Conservation (phyloP, 495 filamentous ascomycete genomes). For the Extremus antarcticus region DNA sequence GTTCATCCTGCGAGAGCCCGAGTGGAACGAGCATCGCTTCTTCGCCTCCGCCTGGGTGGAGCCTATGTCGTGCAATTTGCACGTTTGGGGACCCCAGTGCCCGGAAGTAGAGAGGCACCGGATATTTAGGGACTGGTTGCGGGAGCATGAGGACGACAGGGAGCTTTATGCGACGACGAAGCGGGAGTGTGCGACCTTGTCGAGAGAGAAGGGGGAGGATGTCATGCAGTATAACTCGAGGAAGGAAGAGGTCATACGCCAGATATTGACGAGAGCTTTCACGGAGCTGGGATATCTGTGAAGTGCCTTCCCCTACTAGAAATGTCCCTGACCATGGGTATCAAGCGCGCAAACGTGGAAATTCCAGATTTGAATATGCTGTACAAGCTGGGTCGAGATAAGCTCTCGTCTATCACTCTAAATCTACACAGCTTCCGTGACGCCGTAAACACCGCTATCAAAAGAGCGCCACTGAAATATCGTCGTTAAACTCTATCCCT, state of each 20-base stretch:
- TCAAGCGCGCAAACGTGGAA: no score
- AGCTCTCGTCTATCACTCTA: no score
- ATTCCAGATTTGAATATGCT: no score
- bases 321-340: no score
- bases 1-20: slow-evolving; percentile 37
- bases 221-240: slow-evolving; percentile 33
- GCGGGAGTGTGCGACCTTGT: slow-evolving; percentile 27
- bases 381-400: no score
- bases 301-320: no score
- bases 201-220: slow-evolving; percentile 27
- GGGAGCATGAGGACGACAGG: slow-evolving; percentile 29
- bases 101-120: slow-evolving; percentile 34
- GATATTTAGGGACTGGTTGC: slow-evolving; percentile 40
- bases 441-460: no score
- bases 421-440: no score
- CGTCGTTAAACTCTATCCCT: no score
- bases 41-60: slow-evolving; percentile 24
- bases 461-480: no score
- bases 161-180: slow-evolving; percentile 34
- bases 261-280: slow-evolving; percentile 35
- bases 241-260: slow-evolving; percentile 33
- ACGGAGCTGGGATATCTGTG: slow-evolving; percentile 25
- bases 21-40: slow-evolving; percentile 40
- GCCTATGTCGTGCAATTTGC: slow-evolving; percentile 31
- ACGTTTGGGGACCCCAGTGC: slow-evolving; percentile 38